Evolutionary conservation across 2,329 filamentous ascomycete species (phyloP), one percentile per base, ranked within the genome.

Genomic region (Aureobasidium sp.): DNA sequence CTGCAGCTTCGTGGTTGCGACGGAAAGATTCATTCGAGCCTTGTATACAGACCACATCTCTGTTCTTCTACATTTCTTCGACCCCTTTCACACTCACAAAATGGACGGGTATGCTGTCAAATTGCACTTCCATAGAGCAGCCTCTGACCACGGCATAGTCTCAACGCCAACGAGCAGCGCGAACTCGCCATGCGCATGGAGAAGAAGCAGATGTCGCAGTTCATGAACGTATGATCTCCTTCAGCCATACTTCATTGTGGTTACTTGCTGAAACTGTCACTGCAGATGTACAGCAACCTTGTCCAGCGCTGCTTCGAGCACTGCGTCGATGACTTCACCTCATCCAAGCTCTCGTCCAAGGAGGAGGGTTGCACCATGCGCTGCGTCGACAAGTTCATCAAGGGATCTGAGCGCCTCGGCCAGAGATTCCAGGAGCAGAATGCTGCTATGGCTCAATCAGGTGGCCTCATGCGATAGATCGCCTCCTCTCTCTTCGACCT

Each of bases 311-410:
- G 94, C 85, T 99, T 99, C 83, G 87, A 90, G 75, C 88, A 94
- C 77, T 99, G 94, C 82, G 85, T 99, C 78, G 93, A 92, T 77
- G 92, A 97, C 82, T 99, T 99, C 84, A 96, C 92, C 72, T 96
- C 91, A 79, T 97, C 97, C 81, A 90, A 91, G 53, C 85, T 99
- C 67, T 88, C 89, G 66, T 84, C 86, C 68, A 88, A 90, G 74
- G 94, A 99, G 79, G 89, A 89, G 72, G 88, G 89, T 75, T 99
- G 94, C 80, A 86, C 97, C 71, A 87, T 90, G 79, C 89, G 91
- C 71, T 99, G 94, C 78, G 92, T 97, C 65, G 89, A 94, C 78
- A 99, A 99, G 82, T 90, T 90, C 77, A 87, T 97, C 82, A 94
- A 95, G 76, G 88, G 88, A 66, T 90, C 90, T 66, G 90, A 94